Evolutionary conservation across 2,329 filamentous ascomycete species (phyloP).

Genomic region (Fusarium anguioides): DNA sequence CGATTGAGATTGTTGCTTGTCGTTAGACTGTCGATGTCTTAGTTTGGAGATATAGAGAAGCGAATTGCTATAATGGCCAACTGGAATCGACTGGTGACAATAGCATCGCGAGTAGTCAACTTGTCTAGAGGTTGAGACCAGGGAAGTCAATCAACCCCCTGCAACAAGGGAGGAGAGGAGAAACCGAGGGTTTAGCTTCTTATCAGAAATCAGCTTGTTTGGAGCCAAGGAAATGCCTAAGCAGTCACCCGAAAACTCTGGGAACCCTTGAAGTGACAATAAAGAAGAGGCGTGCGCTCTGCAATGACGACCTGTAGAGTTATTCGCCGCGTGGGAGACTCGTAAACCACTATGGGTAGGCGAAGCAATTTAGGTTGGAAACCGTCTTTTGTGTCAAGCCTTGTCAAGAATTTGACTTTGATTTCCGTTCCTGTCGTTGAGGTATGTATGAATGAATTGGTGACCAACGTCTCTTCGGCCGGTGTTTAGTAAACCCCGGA

Average conservation of each 20-base stretch:
- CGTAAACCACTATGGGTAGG: background rate
- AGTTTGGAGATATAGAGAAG: slow-evolving; percentile 2
- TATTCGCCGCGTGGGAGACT: slow-evolving; percentile 6
- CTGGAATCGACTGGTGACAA: slow-evolving; percentile 10
- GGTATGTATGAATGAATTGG: slow-evolving; percentile 2
- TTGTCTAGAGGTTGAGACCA: background rate
- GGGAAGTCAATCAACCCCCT: background rate
- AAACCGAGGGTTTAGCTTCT: slow-evolving; percentile 16
- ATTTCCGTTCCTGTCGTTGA: slow-evolving; percentile 41
- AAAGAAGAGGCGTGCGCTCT: background rate
- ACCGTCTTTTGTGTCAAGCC: background rate
- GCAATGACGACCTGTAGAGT: slow-evolving; percentile 3
- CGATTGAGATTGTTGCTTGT: background rate
- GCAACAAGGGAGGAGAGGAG: slow-evolving; percentile 8
- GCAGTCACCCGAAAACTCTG: slow-evolving; percentile 3
- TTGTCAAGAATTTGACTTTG: slow-evolving; percentile 41
- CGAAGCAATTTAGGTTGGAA: background rate
- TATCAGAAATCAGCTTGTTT: background rate
- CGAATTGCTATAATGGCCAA: slow-evolving; percentile 6
- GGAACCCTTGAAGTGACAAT: background rate
- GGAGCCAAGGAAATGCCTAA: slow-evolving; percentile 15
- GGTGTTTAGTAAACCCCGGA: background rate
- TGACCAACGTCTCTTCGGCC: background rate
- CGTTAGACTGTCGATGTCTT: slow-evolving; percentile 19
- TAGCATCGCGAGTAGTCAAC: slow-evolving; percentile 14